Evolutionary conservation across 2,329 filamentous ascomycete species (phyloP).

Genomic region (Rutstroemia sydowiana): DNA sequence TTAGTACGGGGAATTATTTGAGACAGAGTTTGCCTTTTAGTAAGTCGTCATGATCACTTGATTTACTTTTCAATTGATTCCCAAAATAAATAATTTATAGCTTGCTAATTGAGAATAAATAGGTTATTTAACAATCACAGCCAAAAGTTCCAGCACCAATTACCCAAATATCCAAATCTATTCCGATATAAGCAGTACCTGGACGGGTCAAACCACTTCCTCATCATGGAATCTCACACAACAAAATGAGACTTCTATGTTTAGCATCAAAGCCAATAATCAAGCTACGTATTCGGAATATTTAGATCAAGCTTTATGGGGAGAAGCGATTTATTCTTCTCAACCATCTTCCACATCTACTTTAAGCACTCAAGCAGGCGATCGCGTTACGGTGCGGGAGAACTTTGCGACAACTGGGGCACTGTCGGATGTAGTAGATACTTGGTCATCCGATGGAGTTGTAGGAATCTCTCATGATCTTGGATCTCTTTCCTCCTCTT

Average conservation of each 20-base stretch:
- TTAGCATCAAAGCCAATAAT: constrained; percentile 5
- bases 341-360: constrained; percentile 5
- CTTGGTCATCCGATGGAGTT: constrained; percentile 37
- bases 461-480: constrained; percentile 46
- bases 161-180: constrained; percentile 26
- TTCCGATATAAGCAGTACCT: constrained; percentile 30
- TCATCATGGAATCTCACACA: constrained; percentile 11
- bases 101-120: neutral
- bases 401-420: constrained; percentile 38
- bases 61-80: too few species aligned
- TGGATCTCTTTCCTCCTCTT: constrained; percentile 35
- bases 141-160: neutral
- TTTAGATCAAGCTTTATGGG: constrained; percentile 12
- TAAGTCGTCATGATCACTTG: too few species aligned
- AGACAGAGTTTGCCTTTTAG: constrained; percentile 32
- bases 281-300: constrained; percentile 6
- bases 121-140: constrained; percentile 5
- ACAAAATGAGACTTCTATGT: constrained; percentile 9
- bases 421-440: constrained; percentile 38
- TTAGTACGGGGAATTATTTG: constrained; percentile 28
- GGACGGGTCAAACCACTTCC: constrained; percentile 26
- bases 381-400: constrained; percentile 35
- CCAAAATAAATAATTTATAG: neutral
- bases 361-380: constrained; percentile 10
- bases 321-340: constrained; percentile 9